phyloP scores from a whole-genome alignment of 495 filamentous ascomycete genomes.

The Penicillium soppii region DNA sequence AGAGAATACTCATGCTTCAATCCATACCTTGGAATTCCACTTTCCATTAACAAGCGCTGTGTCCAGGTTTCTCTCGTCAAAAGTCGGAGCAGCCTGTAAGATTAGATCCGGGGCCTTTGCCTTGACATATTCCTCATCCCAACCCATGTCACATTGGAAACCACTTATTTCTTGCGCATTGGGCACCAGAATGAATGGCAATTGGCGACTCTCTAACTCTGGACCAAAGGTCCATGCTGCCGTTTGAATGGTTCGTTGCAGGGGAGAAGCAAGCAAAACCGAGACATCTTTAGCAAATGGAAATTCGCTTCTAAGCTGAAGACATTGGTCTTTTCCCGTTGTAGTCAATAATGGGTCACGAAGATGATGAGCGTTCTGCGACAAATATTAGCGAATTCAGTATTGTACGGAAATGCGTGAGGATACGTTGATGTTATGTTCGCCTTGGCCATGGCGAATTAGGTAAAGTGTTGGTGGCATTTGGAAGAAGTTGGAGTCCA shows the following conservation, averaged over 20 bases:
- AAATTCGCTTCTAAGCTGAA: conserved; percentile 8
- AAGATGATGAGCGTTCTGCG: conserved; percentile 15
- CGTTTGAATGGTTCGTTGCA: conserved; percentile 21
- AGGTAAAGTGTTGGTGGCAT: conserved; percentile 18
- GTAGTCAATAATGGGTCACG: conserved; percentile 17
- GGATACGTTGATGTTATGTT: conserved; percentile 21
- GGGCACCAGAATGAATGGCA: conserved; percentile 16
- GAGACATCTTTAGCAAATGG: conserved; percentile 7
- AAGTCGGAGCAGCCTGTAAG: conserved; percentile 1
- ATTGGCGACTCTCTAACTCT: conserved; percentile 11
- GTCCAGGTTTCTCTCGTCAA: conserved; percentile 6
- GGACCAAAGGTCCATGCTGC: conserved; percentile 17
- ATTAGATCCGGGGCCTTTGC: conserved; percentile 7
- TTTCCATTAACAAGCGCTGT: conserved; percentile 7
- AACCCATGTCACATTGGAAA: conserved; percentile 13
- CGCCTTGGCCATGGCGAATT: conserved; percentile 18
- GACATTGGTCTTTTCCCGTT: conserved; percentile 18
- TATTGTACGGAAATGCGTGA: background rate
- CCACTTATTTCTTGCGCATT: conserved; percentile 20
- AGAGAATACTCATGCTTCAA: background rate
- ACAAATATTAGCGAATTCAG: background rate
- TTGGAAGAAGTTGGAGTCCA: background rate
- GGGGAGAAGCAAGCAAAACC: conserved; percentile 16
- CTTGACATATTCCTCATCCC: conserved; percentile 5
- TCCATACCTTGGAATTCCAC: conserved; percentile 23